Evolutionary conservation across 805 yeast species (phyloP).

Genomic region (Kodamaea leandrae): DNA sequence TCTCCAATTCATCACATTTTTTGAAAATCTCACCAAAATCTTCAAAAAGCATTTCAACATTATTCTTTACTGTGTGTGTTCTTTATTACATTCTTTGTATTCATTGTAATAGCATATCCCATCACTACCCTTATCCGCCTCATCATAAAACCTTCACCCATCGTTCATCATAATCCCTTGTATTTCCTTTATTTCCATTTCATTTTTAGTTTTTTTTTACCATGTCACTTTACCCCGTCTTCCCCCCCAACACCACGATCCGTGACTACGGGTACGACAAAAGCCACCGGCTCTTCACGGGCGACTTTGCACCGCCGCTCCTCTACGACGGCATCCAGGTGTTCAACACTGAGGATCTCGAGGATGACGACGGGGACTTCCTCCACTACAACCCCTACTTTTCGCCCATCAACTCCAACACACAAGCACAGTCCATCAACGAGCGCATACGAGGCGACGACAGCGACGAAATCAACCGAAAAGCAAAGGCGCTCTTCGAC

Average conservation of each 20-base stretch:
- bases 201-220: not conserved
- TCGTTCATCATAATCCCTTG: no score
- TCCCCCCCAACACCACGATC: constrained; percentile 21
- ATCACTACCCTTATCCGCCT: no score
- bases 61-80: no score
- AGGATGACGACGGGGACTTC: constrained; percentile 8
- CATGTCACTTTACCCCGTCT: constrained; percentile 7
- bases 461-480: constrained; percentile 40
- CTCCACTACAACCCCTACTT: constrained; percentile 11
- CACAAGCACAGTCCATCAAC: not conserved
- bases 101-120: no score
- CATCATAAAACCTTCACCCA: no score
- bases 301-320: constrained; percentile 17
- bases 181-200: no score
- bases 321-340: constrained; percentile 14
- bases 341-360: constrained; percentile 11
- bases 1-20: no score
- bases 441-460: constrained; percentile 5
- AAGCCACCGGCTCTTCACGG: constrained; percentile 19
- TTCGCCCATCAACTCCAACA: constrained; percentile 11
- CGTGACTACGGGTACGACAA: constrained; percentile 24
- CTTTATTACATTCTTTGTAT: no score
- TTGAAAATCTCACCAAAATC: no score
- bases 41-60: no score
- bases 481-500: constrained; percentile 85